Conservation (phyloP, 2,329 filamentous ascomycete genomes). For the Leptographium galeiforme region DNA sequence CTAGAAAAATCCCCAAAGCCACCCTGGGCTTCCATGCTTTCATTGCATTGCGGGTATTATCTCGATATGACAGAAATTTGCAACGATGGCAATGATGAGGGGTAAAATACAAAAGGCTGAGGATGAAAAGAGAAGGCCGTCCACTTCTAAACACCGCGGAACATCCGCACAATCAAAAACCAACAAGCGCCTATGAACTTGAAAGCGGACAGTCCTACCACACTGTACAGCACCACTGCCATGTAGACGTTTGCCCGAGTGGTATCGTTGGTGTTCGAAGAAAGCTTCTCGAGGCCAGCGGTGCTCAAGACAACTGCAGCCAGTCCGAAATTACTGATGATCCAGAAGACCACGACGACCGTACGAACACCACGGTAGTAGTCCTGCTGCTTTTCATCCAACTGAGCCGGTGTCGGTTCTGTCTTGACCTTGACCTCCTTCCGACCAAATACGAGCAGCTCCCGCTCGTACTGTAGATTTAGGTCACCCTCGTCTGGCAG, state of each 20-base stretch:
- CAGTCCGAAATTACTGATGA: constrained; percentile 88
- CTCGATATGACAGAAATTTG: background rate
- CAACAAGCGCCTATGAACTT: constrained; percentile 80
- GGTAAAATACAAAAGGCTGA: background rate
- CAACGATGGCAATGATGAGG: background rate
- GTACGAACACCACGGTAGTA: constrained; percentile 96
- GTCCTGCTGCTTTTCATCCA: constrained; percentile 81
- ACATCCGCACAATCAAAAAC: constrained; percentile 84
- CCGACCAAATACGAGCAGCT: constrained; percentile 57
- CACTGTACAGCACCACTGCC: constrained; percentile 76
- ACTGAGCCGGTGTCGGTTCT: constrained; percentile 35
- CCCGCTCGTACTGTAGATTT: constrained; percentile 86
- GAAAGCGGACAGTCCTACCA: constrained; percentile 70
- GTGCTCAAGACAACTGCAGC: constrained; percentile 76
- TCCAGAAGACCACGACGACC: constrained; percentile 86
- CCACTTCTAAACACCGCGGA: constrained; percentile 47
- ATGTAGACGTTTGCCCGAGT: constrained; percentile 69
- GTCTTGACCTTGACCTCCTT: constrained; percentile 66
- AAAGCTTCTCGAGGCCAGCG: constrained; percentile 63
- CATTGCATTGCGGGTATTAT: constrained; percentile 2
- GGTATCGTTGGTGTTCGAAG: constrained; percentile 21
- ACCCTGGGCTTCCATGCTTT: background rate
- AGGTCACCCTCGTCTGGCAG: constrained; percentile 90
- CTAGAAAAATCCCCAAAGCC: background rate
- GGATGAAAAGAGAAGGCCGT: background rate